phyloP scores from a whole-genome alignment of 2,329 filamentous ascomycete species.

The Diaporthe vaccinii region DNA sequence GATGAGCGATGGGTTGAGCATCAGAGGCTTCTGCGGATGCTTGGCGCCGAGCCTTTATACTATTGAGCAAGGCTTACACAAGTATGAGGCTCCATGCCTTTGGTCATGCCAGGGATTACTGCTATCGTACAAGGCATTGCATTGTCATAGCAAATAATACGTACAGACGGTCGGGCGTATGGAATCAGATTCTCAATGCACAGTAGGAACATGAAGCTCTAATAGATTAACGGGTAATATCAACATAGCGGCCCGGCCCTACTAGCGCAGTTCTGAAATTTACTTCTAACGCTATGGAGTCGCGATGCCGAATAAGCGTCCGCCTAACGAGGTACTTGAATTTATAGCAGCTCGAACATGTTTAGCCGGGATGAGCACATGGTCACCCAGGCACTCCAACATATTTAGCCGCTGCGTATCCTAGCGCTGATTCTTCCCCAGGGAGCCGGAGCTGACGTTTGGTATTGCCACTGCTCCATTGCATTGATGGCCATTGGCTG shows the following conservation, averaged over 20 bases:
- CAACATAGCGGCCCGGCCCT: neutral
- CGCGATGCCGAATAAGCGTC: neutral
- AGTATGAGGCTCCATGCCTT: neutral
- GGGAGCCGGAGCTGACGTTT: neutral
- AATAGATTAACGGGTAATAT: slow-evolving; percentile 13
- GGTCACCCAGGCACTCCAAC: neutral
- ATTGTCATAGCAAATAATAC: neutral
- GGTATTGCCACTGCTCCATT: neutral
- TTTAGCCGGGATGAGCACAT: slow-evolving; percentile 1
- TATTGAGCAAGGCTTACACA: neutral
- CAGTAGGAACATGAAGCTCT: neutral
- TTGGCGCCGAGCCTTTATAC: slow-evolving; percentile 11
- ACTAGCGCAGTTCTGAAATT: neutral
- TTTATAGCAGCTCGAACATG: neutral
- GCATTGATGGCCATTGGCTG: neutral
- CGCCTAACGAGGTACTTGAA: neutral
- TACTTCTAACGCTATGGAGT: slow-evolving; percentile 4
- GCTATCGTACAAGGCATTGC: neutral
- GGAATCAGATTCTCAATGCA: neutral
- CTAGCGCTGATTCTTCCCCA: neutral
- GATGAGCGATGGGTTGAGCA: neutral
- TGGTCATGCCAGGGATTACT: neutral
- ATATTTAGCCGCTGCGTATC: neutral
- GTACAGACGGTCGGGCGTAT: neutral
- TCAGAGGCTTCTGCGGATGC: neutral